Evolutionary conservation across 805 yeast species (phyloP).

Genomic region (Zygotorulaspora chibaensis): DNA sequence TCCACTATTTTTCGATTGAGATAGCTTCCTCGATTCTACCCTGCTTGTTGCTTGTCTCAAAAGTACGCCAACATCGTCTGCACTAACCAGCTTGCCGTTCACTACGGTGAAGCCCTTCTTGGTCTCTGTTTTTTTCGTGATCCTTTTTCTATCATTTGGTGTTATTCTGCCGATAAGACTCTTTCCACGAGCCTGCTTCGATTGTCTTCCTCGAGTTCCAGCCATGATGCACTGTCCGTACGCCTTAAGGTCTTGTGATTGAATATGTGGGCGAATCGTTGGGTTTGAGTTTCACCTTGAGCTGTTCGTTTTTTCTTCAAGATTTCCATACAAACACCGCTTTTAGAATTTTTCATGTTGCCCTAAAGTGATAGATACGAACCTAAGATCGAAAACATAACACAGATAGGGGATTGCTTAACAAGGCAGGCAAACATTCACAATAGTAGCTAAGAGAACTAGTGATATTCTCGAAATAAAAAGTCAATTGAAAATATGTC

Average conservation of each 20-base stretch:
- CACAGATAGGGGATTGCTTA: neutral
- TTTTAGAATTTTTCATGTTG: no score
- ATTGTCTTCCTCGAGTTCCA: constrained; percentile 5
- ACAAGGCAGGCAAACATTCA: neutral
- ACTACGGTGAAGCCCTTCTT: constrained; percentile 24
- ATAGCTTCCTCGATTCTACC: constrained; percentile 9
- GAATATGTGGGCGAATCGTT: no score
- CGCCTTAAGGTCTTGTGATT: no score
- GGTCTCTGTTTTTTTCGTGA: constrained; percentile 6
- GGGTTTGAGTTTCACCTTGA: neutral
- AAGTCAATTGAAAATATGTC: constrained; percentile 5
- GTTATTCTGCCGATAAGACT: constrained; percentile 14
- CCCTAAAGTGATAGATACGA: no score
- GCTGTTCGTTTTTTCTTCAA: no score
- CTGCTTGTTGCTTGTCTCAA: constrained; percentile 17
- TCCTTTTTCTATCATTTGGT: constrained; percentile 5
- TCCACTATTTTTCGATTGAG: neutral
- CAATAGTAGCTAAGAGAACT: neutral
- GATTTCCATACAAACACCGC: no score
- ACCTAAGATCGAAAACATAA: neutral
- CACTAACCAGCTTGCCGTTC: constrained; percentile 27
- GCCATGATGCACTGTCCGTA: constrained; percentile 8
- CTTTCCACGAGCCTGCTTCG: constrained; percentile 8
- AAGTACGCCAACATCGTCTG: constrained; percentile 25
- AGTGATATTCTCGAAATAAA: neutral